These are phyloP conservation scores for Pestalotiopsis sp. DNA, from an alignment of 2,329 filamentous ascomycete species.

Conservation along the genomic window DNA sequence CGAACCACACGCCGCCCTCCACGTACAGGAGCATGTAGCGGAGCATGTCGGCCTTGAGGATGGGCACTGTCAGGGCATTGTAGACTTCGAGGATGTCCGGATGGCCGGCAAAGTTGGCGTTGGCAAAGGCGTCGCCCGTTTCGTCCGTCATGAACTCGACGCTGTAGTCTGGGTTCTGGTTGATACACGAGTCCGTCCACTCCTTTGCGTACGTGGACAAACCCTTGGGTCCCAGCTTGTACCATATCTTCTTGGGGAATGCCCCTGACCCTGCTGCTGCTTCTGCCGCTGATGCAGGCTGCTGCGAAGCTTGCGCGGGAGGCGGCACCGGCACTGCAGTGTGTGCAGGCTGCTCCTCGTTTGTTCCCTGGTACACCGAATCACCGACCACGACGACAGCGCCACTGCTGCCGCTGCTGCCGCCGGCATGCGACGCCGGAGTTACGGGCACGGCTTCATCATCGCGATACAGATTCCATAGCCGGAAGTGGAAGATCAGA, in stretches of 20 bases:
- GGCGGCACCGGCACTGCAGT: neutral
- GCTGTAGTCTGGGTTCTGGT: conserved; percentile 28
- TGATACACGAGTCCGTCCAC: conserved; percentile 35
- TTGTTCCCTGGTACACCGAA: neutral
- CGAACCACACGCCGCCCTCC: conserved; percentile 20
- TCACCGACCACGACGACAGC: neutral
- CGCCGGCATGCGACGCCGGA: neutral
- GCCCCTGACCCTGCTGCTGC: conserved; percentile 4
- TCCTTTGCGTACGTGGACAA: conserved; percentile 28
- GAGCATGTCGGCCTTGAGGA: conserved; percentile 17
- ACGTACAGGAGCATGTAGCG: conserved; percentile 19
- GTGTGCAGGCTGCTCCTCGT: neutral
- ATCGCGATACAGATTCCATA: neutral
- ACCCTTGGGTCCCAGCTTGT: conserved; percentile 40
- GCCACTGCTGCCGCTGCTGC: neutral
- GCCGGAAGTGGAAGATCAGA: neutral
- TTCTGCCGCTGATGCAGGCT: neutral
- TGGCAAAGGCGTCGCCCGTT: conserved; percentile 52
- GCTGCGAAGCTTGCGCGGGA: neutral
- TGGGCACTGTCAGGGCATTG: conserved; percentile 20
- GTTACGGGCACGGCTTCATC: neutral
- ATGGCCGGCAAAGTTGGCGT: conserved; percentile 58
- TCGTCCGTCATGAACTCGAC: conserved; percentile 30
- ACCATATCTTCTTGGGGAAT: conserved; percentile 39
- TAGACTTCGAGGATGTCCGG: conserved; percentile 28